Percentiles rank a stretch among this genome's conserved stretches.
Evolutionary conservation across 2,329 filamentous ascomycete genomes (phyloP).

Genomic region (Fusarium verrucosum): DNA sequence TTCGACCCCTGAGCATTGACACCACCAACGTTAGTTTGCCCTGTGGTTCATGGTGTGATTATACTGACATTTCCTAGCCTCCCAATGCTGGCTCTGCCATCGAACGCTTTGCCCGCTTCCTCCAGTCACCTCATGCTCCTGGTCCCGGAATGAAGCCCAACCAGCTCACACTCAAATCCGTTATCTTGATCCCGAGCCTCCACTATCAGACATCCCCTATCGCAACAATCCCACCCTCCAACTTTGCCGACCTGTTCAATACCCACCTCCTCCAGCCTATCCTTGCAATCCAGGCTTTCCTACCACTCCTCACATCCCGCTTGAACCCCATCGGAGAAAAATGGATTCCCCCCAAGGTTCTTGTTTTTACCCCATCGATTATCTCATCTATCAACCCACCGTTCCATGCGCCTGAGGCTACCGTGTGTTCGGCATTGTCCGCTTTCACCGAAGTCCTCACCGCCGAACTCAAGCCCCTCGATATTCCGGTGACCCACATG

Average conservation of each 20-base stretch:
- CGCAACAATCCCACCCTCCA: constrained; percentile 82
- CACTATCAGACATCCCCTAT: constrained; percentile 85
- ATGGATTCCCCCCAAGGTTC: constrained; percentile 69
- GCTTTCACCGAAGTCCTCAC: constrained; percentile 84
- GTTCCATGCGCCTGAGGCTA: constrained; percentile 86
- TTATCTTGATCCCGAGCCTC: constrained; percentile 84
- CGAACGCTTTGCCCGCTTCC: constrained; percentile 74
- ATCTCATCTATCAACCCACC: constrained; percentile 82
- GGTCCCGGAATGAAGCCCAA: constrained; percentile 80
- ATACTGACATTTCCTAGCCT: constrained; percentile 59
- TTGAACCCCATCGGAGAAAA: constrained; percentile 63
- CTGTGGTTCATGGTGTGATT: neutral
- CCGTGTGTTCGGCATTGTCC: constrained; percentile 84
- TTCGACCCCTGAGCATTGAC: constrained; percentile 83
- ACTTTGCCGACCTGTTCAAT: constrained; percentile 90
- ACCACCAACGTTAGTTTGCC: constrained; percentile 73
- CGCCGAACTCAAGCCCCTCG: constrained; percentile 78
- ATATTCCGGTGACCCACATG: constrained; percentile 84
- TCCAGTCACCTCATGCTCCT: constrained; percentile 78
- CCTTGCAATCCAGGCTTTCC: constrained; percentile 85
- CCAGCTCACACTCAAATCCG: constrained; percentile 77
- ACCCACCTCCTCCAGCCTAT: constrained; percentile 91
- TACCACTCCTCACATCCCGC: constrained; percentile 77
- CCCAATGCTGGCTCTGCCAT: constrained; percentile 74
- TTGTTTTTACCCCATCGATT: constrained; percentile 82